A percentile compares a stretch with the other conserved stretches of the same genome.
These are phyloP conservation scores for Lactarius deliciosus DNA, from an alignment of 768 basidiomycete species.

Conservation along the genomic window DNA sequence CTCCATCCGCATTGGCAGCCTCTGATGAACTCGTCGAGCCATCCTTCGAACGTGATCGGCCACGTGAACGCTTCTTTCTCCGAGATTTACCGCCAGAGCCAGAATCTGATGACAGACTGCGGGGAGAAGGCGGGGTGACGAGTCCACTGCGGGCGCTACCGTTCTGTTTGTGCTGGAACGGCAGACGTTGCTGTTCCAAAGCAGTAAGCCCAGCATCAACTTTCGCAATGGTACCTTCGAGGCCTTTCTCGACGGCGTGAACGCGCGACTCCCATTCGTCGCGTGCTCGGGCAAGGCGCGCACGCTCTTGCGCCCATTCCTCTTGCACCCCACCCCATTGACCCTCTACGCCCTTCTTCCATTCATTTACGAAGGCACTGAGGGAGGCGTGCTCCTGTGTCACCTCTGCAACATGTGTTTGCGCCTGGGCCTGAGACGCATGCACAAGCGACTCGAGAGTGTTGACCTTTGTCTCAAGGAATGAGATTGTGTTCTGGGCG, in stretches of 20 bases:
- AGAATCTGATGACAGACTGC: constrained; percentile 68
- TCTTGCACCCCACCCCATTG: constrained; percentile 76
- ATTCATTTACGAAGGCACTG: constrained; percentile 58
- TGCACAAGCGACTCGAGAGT: constrained; percentile 69
- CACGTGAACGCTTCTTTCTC: constrained; percentile 28
- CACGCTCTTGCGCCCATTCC: constrained; percentile 81
- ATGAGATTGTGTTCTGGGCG: constrained; percentile 72
- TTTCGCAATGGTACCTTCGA: constrained; percentile 47
- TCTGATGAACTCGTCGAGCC: constrained; percentile 30
- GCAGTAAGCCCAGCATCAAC: constrained; percentile 38
- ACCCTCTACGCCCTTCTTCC: constrained; percentile 78
- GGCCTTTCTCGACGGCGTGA: constrained; percentile 50
- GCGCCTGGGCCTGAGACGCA: constrained; percentile 43
- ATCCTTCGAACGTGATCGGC: constrained; percentile 28
- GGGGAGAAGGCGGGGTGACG: constrained; percentile 75
- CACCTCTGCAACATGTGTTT: constrained; percentile 37
- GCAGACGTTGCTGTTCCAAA: constrained; percentile 38
- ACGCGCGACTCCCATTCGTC: constrained; percentile 79
- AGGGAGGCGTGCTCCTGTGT: constrained; percentile 49
- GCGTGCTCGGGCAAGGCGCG: constrained; percentile 66
- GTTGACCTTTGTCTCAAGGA: constrained; percentile 66
- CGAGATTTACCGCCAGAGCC: constrained; percentile 26
- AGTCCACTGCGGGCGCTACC: constrained; percentile 48
- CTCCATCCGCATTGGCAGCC: constrained; percentile 24
- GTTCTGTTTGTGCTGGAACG: constrained; percentile 32